Base-by-base conservation (phyloP, 805 yeast genomes). In the Metschnikowia continentalis region DNA sequence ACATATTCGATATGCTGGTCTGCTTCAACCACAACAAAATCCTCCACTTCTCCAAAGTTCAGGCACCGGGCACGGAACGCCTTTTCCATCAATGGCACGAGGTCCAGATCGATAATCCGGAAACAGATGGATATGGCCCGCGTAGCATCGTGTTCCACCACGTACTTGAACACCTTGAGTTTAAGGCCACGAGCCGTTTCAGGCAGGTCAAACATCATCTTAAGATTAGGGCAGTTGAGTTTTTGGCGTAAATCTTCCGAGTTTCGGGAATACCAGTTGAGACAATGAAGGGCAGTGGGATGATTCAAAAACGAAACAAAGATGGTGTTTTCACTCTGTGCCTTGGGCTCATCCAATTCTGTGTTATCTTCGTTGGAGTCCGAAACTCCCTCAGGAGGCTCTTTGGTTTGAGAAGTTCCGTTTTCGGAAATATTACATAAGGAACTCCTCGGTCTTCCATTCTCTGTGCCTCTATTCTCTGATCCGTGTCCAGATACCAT, bases 1-100 rank as follows among this genome's bases (percentile, higher is more conserved):
- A 55, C 20, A 3, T 51, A 57, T 44, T 53, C 58, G 17, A 58
- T 32, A 42, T 51, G 56, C 46, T n/a, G 35, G 32, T 22, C 42
- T 8, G 40, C 42, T 14, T 50, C 57, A 20, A 42, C 33, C 15
- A 37, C 47, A 10, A 49, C 51, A 49, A 75, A 58, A 23, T 66
- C 64, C 48, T 76, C 80, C 32, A 77, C 59, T 0, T 67, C 68
- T 15, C 82, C 83, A 53, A 70, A 70, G 38, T 67, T 64, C 23
- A 56, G 62, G 50, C 76, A 68, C 48, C 69, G 73, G 3, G 57
- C 53, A 5, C 55, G 50, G 11, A 77, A 54, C 5, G 56, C 61
- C 10, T 60, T 51, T 10, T 57, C 62, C 37, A 66, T 54, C 42
- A 49, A 35, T 19, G 51, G 50, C 40, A 54, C 50, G 11, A 50